Evolutionary conservation across 139 green algal genomes (phyloP), one percentile per base, ranked within the genome.

Genomic region (Chlorella ohadii): DNA sequence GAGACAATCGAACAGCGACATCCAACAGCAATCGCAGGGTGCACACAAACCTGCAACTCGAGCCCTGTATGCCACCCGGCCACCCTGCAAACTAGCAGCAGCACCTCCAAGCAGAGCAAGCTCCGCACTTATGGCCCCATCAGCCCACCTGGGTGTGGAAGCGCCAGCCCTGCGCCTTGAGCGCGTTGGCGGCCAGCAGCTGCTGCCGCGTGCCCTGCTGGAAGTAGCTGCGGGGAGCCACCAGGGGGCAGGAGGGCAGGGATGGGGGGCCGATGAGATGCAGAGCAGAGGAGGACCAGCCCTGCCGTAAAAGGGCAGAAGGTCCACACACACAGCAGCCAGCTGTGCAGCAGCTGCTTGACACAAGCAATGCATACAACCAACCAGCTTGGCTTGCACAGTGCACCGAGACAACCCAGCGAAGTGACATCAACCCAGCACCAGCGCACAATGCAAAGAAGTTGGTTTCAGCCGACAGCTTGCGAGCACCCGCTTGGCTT

Each of bases 141-240:
- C 44, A 55, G 11, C 44, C 44, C 44, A 79, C 64, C 77, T 83
- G 44, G 0, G 79, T 79, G 70, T 88, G 85, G 68, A 74, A 89
- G 33, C 81, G 66, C 85, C 85, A 89, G 39, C 82, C 59, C 75
- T 85, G 72, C 23, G 22, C 61, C 75, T 89, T 88, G 16, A 89
- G 71, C 23, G 66, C 67, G 34, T 81, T 82, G 55, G 81, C 85
- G 5, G 79, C 85, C 47, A 65, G 78, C 28, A 84, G 81, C 82
- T 89, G 80, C 76, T 89, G 85, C 13, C 72, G 72, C 3, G 63
- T 71, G 59, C 72, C 81, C 75, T 86, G 85, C 74, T 65, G 12
- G 44, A 68, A 68, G 63, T 31, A 31, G 28, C 28, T 31, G 28
- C 44, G 9, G 44, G 44, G 44, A 51, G n/a, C n/a, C n/a, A n/a